Evolutionary conservation across 352 stramenopile genomes (phyloP), one percentile per base, ranked within the genome.

Genomic region (Phytophthora podocarpi): DNA sequence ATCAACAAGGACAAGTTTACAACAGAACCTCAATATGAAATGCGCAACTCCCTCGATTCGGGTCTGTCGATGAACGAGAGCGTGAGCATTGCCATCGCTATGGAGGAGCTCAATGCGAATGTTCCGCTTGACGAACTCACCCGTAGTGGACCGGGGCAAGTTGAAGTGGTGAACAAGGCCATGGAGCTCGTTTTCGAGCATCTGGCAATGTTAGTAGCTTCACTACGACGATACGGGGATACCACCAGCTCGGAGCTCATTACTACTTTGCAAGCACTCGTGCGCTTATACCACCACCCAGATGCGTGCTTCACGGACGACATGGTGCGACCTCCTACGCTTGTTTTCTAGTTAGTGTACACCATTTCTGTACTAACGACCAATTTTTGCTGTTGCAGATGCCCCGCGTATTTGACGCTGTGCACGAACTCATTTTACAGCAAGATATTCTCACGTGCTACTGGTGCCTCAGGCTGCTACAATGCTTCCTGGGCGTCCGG

Each of bases 391-490:
- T 59, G 20, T 16, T 34, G 9, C 42, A 86, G 76, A 80, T 83
- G 21, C 66, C 72, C 26, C 60, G 67, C 0, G 59, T 90, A 12
- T 71, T 87, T 35, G 77, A 89, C 21, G 79, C 69, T 3, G 51
- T 87, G 0, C 67, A 86, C 20, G 80, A 86, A 32, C 72, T 92
- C 7, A 57, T 92, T 41, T 35, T 76, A 5, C 76, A 84, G 24
- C 76, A 82, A 46, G 76, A 92, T 30, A 74, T 80, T 28, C 66
- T 92, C 34, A 79, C 64, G 6, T 78, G 68, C 30, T 92, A 90
- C 50, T 92, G 83, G 83, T 85, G 80, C 15, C 60, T 92, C 16
- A 70, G 82, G 34, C 56, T 90, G 9, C 42, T 92, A 8, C 81
- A 92, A 50, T 76, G 75, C 36, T 83, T 87, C 54, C 85, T 92